A percentile compares a stretch with the other conserved stretches of the same genome.
Conservation (phyloP, 2,329 filamentous ascomycete species). For the Dactylellina haptotyla region DNA sequence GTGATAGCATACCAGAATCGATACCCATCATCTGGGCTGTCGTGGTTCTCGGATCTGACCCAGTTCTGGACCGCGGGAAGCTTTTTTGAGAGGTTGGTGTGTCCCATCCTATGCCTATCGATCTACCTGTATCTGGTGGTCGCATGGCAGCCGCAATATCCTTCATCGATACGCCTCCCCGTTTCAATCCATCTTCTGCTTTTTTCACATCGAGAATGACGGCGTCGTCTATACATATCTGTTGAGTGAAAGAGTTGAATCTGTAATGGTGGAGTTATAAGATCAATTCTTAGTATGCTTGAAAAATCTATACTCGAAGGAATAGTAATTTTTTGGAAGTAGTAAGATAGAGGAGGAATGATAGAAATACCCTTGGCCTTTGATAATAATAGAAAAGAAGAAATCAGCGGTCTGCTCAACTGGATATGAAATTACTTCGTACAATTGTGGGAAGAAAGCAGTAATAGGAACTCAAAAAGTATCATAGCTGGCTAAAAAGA, state of each 20-base stretch:
- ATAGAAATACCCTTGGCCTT: conserved; percentile 52
- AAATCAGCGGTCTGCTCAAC: conserved; percentile 12
- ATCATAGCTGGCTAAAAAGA: not conserved
- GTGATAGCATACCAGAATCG: not conserved
- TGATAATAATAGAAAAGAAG: not conserved
- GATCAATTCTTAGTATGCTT: not conserved
- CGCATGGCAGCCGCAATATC: conserved; percentile 35
- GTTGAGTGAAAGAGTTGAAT: conserved; percentile 63
- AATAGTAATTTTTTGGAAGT: not conserved
- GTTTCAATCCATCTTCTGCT: conserved; percentile 28
- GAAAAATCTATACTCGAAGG: not conserved
- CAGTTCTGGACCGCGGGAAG: conserved; percentile 5
- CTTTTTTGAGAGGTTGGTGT: not conserved
- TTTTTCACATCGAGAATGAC: conserved; percentile 58
- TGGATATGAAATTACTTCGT: not conserved
- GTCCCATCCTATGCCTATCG: conserved; percentile 31
- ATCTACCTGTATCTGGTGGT: conserved; percentile 37
- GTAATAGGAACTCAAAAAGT: not conserved
- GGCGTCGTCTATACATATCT: conserved; percentile 61
- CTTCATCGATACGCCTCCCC: conserved; percentile 44
- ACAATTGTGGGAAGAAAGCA: not conserved
- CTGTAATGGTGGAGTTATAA: no score
- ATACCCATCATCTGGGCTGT: not conserved
- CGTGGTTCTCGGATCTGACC: not conserved
- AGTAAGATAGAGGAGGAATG: conserved; percentile 9